A percentile compares a stretch with the other conserved stretches of the same genome.
Evolutionary conservation across 768 basidiomycete species (phyloP).

Genomic region (Xerocomus brunneocitrinus): DNA sequence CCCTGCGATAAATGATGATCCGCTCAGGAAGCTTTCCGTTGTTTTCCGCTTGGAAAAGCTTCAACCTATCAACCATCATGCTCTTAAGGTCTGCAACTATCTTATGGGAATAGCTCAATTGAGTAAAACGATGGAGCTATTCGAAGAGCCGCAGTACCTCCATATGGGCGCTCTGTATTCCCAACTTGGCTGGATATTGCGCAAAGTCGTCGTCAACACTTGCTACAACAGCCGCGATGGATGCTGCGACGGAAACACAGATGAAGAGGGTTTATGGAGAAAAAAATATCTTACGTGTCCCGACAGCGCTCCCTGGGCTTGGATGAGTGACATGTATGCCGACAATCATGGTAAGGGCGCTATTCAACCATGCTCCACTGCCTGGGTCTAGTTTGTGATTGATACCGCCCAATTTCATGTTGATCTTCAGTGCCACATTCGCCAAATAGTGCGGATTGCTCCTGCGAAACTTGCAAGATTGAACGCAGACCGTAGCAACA

Average conservation of each 20-base stretch:
- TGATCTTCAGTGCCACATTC: slow-evolving; percentile 45
- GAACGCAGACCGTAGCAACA: slow-evolving; percentile 60
- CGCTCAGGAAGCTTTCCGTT: slow-evolving; percentile 34
- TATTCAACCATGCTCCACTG: slow-evolving; percentile 32
- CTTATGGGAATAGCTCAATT: slow-evolving; percentile 2
- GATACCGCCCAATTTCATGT: slow-evolving; percentile 46
- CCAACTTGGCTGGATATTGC: slow-evolving; percentile 42
- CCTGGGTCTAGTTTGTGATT: slow-evolving; percentile 37
- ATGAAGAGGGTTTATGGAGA: not conserved
- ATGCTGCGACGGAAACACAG: slow-evolving; percentile 19
- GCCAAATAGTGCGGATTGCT: slow-evolving; percentile 37
- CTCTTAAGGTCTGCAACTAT: slow-evolving; percentile 37
- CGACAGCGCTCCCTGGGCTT: slow-evolving; percentile 53
- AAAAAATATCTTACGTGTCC: slow-evolving; percentile 28
- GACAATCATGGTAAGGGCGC: slow-evolving; percentile 42
- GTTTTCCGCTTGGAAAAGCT: slow-evolving; percentile 29
- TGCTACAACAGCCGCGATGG: slow-evolving; percentile 46
- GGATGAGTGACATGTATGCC: slow-evolving; percentile 68
- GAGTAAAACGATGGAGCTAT: not conserved
- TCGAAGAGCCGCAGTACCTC: slow-evolving; percentile 39
- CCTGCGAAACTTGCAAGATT: slow-evolving; percentile 57
- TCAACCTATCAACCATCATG: slow-evolving; percentile 43
- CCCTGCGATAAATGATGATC: slow-evolving; percentile 52
- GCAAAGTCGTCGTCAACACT: slow-evolving; percentile 37
- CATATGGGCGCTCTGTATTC: slow-evolving; percentile 48